Evolutionary conservation across 2,329 filamentous ascomycete species (phyloP).

Genomic region (Chaetomium globosum): DNA sequence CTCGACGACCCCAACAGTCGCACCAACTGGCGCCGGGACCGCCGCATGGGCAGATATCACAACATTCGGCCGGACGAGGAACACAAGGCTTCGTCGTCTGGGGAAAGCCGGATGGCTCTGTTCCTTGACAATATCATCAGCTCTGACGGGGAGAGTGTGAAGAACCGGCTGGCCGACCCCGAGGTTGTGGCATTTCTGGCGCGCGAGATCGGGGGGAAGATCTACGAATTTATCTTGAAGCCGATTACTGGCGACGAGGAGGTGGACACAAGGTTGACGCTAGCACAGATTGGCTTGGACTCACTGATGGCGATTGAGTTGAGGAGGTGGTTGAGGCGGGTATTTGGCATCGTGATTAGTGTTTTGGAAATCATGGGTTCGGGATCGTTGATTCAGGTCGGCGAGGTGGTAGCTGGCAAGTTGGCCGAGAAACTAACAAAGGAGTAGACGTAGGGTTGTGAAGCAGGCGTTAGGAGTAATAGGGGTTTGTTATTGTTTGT

Average conservation of each 20-base stretch:
- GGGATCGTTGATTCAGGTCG: neutral
- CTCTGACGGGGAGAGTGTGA: neutral
- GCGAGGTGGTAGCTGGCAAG: neutral
- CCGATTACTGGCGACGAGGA: neutral
- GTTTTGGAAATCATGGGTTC: conserved; percentile 12
- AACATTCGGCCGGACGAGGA: conserved; percentile 23
- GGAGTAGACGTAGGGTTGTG: neutral
- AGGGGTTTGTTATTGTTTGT: too few species aligned
- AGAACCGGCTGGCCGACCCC: neutral
- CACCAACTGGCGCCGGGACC: conserved; percentile 39
- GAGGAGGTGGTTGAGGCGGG: conserved; percentile 1
- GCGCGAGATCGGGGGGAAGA: conserved; percentile 34
- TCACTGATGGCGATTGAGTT: conserved; percentile 11
- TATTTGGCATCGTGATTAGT: conserved; percentile 4
- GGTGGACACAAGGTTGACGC: conserved; percentile 1
- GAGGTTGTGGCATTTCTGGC: conserved; percentile 33
- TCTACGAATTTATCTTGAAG: conserved; percentile 31
- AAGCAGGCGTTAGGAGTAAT: too few species aligned
- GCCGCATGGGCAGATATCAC: conserved; percentile 40
- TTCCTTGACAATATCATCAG: neutral
- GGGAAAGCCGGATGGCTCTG: neutral
- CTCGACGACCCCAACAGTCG: conserved; percentile 37
- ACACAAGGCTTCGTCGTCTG: conserved; percentile 10
- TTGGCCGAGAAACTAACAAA: neutral
- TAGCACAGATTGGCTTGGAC: conserved; percentile 12